Evolutionary conservation across 495 filamentous ascomycete genomes (phyloP).

Genomic region (Bacidia gigantensis): DNA sequence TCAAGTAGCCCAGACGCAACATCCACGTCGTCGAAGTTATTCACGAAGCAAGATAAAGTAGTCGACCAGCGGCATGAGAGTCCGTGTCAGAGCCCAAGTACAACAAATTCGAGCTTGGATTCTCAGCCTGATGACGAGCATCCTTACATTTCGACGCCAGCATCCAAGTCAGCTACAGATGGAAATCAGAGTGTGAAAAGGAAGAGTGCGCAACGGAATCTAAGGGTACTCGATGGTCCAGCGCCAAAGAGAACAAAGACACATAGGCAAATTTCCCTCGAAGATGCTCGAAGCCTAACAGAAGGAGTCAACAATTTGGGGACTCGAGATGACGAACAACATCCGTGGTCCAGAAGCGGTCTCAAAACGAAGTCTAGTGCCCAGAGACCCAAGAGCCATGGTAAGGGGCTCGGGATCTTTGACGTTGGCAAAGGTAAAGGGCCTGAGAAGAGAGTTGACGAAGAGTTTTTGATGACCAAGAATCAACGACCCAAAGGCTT

Average conservation of each 20-base stretch:
- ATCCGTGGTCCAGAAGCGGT: neutral
- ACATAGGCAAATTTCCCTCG: neutral
- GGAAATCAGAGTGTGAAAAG: slow-evolving; percentile 13
- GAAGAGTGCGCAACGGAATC: slow-evolving; percentile 10
- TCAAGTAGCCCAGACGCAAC: slow-evolving; percentile 22
- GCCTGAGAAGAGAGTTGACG: slow-evolving; percentile 2
- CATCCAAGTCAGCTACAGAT: neutral
- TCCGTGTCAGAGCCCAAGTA: slow-evolving; percentile 2
- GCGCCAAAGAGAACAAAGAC: slow-evolving; percentile 13
- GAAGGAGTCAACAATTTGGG: slow-evolving; percentile 8
- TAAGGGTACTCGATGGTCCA: slow-evolving; percentile 3
- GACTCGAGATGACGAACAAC: slow-evolving; percentile 1
- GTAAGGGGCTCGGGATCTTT: slow-evolving; percentile 11
- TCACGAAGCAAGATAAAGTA: slow-evolving; percentile 7
- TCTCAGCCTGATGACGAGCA: slow-evolving; percentile 3
- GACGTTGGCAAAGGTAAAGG: slow-evolving; percentile 12
- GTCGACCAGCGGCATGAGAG: slow-evolving; percentile 5
- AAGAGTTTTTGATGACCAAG: slow-evolving; percentile 1
- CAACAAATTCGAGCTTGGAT: neutral
- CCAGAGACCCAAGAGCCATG: neutral
- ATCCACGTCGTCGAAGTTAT: slow-evolving; percentile 18
- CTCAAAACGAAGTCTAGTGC: neutral
- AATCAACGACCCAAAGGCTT: slow-evolving; percentile 12
- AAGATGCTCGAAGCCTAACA: slow-evolving; percentile 1
- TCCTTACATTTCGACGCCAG: neutral